These are phyloP conservation scores for Oryza nivara DNA, from an alignment of 176 grass and related monocot genomes.

Conservation along the genomic window DNA sequence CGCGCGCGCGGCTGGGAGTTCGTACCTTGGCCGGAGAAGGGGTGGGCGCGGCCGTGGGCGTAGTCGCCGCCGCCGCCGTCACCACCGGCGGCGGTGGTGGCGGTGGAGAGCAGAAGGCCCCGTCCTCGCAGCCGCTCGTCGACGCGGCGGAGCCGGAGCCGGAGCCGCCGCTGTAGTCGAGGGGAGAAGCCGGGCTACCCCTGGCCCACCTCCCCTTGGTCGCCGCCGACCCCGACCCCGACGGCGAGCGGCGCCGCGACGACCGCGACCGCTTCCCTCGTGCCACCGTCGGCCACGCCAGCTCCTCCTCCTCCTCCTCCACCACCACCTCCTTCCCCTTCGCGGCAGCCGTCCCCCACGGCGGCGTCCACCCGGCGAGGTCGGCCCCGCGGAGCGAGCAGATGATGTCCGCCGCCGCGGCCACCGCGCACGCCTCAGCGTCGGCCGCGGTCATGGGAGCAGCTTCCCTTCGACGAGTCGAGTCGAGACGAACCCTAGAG, in stretches of 20 bases:
- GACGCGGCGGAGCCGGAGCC: constrained; percentile 51
- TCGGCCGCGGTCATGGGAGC: constrained; percentile 13
- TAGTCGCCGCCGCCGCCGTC: not conserved
- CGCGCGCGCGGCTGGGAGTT: not conserved
- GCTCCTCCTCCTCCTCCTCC: not conserved
- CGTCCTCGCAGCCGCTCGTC: constrained; percentile 67
- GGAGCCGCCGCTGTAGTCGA: constrained; percentile 52
- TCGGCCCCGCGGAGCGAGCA: constrained; percentile 42
- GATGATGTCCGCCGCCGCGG: constrained; percentile 47
- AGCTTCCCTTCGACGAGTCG: not conserved
- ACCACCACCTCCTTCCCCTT: not conserved
- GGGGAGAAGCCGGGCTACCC: constrained; percentile 58
- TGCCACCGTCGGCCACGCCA: constrained; percentile 35
- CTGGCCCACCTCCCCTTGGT: constrained; percentile 15
- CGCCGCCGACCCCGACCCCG: constrained; percentile 6
- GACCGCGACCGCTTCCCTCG: constrained; percentile 52
- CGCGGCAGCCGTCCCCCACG: constrained; percentile 24
- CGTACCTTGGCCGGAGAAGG: constrained; percentile 28
- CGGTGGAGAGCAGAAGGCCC: constrained; percentile 39
- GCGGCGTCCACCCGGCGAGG: constrained; percentile 53
- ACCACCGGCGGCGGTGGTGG: not conserved
- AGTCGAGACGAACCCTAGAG: not conserved
- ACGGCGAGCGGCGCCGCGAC: constrained; percentile 40
- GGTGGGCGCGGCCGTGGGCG: not conserved
- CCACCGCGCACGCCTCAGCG: not conserved